These are phyloP conservation scores for Saccharomycopsis selenospora DNA, from an alignment of 805 yeast genomes.

Conservation along the genomic window DNA sequence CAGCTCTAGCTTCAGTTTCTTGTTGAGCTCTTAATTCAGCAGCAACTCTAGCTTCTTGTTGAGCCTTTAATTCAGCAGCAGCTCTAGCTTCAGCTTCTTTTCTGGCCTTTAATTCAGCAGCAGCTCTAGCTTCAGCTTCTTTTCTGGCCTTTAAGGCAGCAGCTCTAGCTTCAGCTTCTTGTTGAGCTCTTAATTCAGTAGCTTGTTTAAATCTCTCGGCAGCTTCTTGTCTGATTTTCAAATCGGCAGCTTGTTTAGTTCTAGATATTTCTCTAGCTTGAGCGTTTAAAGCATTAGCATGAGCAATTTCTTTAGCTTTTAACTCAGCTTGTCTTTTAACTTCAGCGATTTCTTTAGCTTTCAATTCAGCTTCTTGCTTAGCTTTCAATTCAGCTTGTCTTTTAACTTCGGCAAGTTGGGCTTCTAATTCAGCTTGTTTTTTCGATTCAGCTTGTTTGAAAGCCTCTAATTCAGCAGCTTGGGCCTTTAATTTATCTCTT, in stretches of 20 bases:
- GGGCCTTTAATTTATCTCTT: too few relatives aligned
- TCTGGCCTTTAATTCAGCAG: constrained; percentile 7
- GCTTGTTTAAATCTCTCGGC: constrained; percentile 19
- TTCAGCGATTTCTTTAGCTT: constrained; percentile 6
- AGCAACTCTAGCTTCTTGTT: not conserved
- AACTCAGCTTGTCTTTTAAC: constrained; percentile 6
- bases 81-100: not conserved
- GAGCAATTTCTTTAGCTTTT: not conserved
- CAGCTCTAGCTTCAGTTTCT: constrained; percentile 17
- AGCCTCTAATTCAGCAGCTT: too few relatives aligned
- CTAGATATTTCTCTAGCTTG: constrained; percentile 1
- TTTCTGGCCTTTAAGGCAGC: constrained; percentile 1
- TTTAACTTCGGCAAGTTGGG: constrained; percentile 6
- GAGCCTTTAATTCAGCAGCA: constrained; percentile 1
- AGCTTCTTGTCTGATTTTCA: constrained; percentile 19
- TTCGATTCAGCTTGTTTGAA: constrained; percentile 15
- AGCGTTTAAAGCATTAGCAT: constrained; percentile 1
- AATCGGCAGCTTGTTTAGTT: constrained; percentile 19
- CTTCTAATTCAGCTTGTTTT: constrained; percentile 19
- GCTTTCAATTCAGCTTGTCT: constrained; percentile 4
- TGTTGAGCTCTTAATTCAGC: constrained; percentile 20
- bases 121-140: constrained; percentile 1
- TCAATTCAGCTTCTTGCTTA: constrained; percentile 5
- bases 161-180: constrained; percentile 34
- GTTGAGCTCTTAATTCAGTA: constrained; percentile 3